Evolutionary conservation across 306 rosid genomes (phyloP).

Genomic region (Arachis stenosperma): DNA sequence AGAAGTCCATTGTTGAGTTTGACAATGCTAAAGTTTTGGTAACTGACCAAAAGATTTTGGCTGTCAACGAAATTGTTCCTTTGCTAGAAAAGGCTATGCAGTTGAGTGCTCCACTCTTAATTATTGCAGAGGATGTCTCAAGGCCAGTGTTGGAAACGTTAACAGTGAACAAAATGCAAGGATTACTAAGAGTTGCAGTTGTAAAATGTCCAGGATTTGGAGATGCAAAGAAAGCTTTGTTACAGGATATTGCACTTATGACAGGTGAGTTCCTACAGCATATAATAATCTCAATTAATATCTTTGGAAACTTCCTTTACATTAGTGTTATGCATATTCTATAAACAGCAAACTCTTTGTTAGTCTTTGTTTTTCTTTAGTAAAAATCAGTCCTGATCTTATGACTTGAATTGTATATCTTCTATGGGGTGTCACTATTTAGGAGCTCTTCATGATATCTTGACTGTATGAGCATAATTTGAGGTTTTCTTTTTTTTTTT

Average conservation of each 20-base stretch:
- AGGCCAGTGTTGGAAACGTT: conserved; percentile 76
- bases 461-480: not conserved
- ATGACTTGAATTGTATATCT: conserved; percentile 13
- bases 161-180: conserved; percentile 84
- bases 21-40: conserved; percentile 85
- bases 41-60: conserved; percentile 87
- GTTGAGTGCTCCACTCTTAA: conserved; percentile 83
- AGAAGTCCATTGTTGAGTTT: conserved; percentile 83
- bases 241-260: conserved; percentile 96
- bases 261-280: conserved; percentile 63
- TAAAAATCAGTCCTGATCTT: conserved; percentile 12
- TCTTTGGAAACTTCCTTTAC: conserved; percentile 38
- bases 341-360: conserved; percentile 11
- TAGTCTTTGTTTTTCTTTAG: not conserved
- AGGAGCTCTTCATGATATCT: not conserved
- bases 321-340: conserved; percentile 21
- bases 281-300: conserved; percentile 19
- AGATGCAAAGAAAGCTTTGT: conserved; percentile 78
- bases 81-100: conserved; percentile 87
- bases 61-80: conserved; percentile 78
- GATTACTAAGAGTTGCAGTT: conserved; percentile 81
- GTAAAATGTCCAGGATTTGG: conserved; percentile 88
- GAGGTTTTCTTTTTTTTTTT: conserved; percentile 4
- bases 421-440: not conserved
- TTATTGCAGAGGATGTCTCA: conserved; percentile 89